phyloP scores from a whole-genome alignment of 441 rosid genomes.

The Adansonia grandidieri region DNA sequence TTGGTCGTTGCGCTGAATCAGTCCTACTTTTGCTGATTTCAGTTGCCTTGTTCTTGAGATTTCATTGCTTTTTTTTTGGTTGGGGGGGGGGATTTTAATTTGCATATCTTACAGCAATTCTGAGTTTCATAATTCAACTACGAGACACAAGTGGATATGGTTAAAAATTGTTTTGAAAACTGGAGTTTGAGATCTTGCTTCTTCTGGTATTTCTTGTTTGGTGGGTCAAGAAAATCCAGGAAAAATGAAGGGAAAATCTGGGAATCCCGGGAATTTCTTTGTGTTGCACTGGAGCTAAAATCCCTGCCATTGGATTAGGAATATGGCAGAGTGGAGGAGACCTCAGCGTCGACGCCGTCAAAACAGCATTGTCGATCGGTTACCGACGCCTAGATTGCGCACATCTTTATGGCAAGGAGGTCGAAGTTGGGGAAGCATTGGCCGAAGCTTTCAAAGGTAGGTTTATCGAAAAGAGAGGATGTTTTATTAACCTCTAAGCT shows the following conservation, averaged over 20 bases:
- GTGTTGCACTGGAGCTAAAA: conserved; percentile 56
- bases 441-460: conserved; percentile 48
- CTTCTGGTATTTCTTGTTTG: neutral
- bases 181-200: conserved; percentile 11
- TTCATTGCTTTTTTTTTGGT: too few species aligned
- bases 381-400: conserved; percentile 67
- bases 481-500: conserved; percentile 65
- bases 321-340: conserved; percentile 72
- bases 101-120: neutral
- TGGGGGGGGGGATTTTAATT: neutral
- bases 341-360: conserved; percentile 56
- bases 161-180: neutral
- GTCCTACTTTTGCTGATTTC: too few species aligned
- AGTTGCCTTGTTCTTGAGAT: too few species aligned
- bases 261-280: conserved; percentile 40
- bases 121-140: neutral
- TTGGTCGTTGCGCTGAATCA: conserved; percentile 15
- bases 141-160: neutral
- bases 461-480: conserved; percentile 50
- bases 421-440: conserved; percentile 63
- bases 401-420: conserved; percentile 66
- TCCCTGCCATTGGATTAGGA: conserved; percentile 66
- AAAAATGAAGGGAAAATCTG: conserved; percentile 51
- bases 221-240: conserved; percentile 15
- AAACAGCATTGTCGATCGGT: conserved; percentile 58